These are phyloP conservation scores for rapeseed (Brassica napus) DNA, from an alignment of 345 rosid species.

Conservation along the genomic window Da-Ae NC_063445.1:45176001-45176500, in stretches of 20 bases:
- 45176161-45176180: conserved; percentile 72
- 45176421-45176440: conserved; percentile 49
- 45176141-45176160: conserved; percentile 50
- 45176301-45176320: conserved; percentile 65
- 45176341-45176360: conserved; percentile 48
- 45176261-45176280: conserved; percentile 50
- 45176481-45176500: conserved; percentile 70
- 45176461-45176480: conserved; percentile 59
- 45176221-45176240: conserved; percentile 50
- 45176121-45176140: conserved; percentile 86
- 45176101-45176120: conserved; percentile 39
- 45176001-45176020: conserved; percentile 58
- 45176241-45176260: conserved; percentile 40
- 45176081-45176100: conserved; percentile 52
- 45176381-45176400: conserved; percentile 68
- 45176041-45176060: conserved; percentile 61
- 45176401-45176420: conserved; percentile 65
- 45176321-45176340: conserved; percentile 52
- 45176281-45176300: conserved; percentile 70
- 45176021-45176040: conserved; percentile 60
- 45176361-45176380: conserved; percentile 55
- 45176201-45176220: conserved; percentile 58
- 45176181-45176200: conserved; percentile 71
- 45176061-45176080: conserved; percentile 70
- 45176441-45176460: conserved; percentile 50